Conservation (phyloP, 2,329 filamentous ascomycete species). For the Cyclaneusma minus region DNA sequence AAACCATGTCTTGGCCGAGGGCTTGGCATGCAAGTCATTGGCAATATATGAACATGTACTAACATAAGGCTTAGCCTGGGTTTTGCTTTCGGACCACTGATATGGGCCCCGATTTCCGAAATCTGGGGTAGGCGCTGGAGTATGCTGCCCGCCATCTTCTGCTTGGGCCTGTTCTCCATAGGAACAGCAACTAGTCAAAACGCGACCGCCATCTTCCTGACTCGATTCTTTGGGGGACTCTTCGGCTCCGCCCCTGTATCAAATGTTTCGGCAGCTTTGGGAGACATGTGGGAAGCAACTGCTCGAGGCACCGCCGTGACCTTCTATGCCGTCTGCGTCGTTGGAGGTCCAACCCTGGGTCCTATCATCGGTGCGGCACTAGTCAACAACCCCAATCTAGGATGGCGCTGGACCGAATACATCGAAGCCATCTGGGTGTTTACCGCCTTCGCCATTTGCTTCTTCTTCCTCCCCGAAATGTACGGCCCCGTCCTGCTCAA, state of each 20-base stretch:
- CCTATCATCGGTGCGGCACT: slow-evolving; percentile 18
- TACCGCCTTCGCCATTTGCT: slow-evolving; percentile 22
- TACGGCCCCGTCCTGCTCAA: slow-evolving; percentile 28
- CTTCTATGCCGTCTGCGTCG: slow-evolving; percentile 52
- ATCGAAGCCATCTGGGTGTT: slow-evolving; percentile 26
- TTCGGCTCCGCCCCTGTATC: slow-evolving; percentile 48
- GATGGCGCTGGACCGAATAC: slow-evolving; percentile 22
- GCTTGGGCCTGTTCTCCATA: slow-evolving; percentile 45
- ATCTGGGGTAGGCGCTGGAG: slow-evolving; percentile 43
- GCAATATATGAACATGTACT: slow-evolving; percentile 1
- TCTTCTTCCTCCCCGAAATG: slow-evolving; percentile 27
- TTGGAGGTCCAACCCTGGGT: slow-evolving; percentile 38
- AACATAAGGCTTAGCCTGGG: slow-evolving; percentile 17
- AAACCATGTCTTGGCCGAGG: no score
- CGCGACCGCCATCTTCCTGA: slow-evolving; percentile 42
- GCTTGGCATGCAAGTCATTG: no score
- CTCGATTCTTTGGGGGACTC: slow-evolving; percentile 50
- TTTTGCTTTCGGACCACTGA: slow-evolving; percentile 30
- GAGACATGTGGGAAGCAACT: slow-evolving; percentile 39
- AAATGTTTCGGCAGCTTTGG: slow-evolving; percentile 45
- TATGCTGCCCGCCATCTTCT: slow-evolving; percentile 39
- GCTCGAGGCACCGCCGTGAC: slow-evolving; percentile 41
- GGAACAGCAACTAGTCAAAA: slow-evolving; percentile 40
- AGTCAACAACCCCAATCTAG: slow-evolving; percentile 19
- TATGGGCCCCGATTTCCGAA: slow-evolving; percentile 53